phyloP scores from a whole-genome alignment of 2,329 filamentous ascomycete genomes.

The Lasiodiplodia theobromae region DNA sequence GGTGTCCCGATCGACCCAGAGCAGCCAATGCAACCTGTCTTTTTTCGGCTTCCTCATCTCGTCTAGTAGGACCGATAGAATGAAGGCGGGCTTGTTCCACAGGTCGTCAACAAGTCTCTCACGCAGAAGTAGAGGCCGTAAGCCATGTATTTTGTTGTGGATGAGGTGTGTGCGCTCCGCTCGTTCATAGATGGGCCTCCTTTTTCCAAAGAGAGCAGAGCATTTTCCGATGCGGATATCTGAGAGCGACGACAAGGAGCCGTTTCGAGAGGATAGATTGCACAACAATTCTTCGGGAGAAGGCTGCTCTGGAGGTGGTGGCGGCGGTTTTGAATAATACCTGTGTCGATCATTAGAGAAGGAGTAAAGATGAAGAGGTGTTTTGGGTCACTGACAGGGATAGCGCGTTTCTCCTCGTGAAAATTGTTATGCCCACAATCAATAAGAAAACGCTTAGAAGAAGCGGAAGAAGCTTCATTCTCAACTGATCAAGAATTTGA shows the following conservation, averaged over 20 bases:
- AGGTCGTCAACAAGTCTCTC: constrained; percentile 51
- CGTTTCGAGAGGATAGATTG: not conserved
- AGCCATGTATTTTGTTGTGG: constrained; percentile 51
- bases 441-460: no score
- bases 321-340: not conserved
- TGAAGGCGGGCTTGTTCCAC: constrained; percentile 56
- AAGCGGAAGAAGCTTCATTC: no score
- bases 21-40: constrained; percentile 52
- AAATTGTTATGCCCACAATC: no score
- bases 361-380: no score
- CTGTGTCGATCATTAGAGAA: not conserved
- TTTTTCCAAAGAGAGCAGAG: not conserved
- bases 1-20: constrained; percentile 55
- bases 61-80: constrained; percentile 49
- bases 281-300: not conserved
- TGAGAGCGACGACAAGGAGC: not conserved
- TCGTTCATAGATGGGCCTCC: constrained; percentile 46
- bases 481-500: no score
- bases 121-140: constrained; percentile 52
- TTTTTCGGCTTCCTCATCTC: constrained; percentile 48
- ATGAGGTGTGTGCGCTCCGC: constrained; percentile 51
- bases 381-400: no score
- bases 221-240: not conserved
- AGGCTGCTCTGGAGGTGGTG: not conserved
- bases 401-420: no score